These are phyloP conservation scores for Colletotrichum sp. DNA, from an alignment of 2,329 filamentous ascomycete genomes.

Conservation along the genomic window DNA sequence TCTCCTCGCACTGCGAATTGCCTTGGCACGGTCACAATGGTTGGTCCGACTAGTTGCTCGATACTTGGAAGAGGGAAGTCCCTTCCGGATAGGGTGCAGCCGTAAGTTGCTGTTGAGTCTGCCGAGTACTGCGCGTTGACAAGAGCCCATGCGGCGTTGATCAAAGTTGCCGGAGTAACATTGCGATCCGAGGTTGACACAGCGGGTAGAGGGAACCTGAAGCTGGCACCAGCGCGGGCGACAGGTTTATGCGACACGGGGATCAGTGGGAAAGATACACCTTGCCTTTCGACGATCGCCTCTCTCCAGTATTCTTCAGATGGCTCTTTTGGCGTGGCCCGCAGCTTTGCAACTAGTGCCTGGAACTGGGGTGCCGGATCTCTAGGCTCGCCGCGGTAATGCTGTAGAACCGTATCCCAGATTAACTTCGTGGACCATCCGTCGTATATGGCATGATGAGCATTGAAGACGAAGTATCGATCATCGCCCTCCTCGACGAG, in stretches of 20 bases:
- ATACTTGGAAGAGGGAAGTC: slow-evolving; percentile 29
- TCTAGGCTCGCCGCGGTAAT: neutral
- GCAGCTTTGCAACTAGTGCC: neutral
- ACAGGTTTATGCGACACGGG: neutral
- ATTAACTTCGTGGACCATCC: slow-evolving; percentile 8
- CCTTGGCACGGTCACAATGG: slow-evolving; percentile 33
- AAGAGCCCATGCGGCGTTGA: slow-evolving; percentile 33
- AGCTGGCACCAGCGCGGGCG: neutral
- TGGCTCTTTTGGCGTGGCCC: neutral
- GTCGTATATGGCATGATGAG: slow-evolving; percentile 26
- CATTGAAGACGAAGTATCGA: slow-evolving; percentile 18
- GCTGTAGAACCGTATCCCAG: neutral
- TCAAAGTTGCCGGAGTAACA: slow-evolving; percentile 21
- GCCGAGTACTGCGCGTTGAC: slow-evolving; percentile 40
- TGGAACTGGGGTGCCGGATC: neutral
- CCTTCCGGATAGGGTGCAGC: slow-evolving; percentile 30
- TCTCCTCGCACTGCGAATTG: slow-evolving; percentile 21
- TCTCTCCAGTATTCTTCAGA: neutral
- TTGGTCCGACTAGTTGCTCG: slow-evolving; percentile 30
- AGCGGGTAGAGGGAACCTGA: neutral
- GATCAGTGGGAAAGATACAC: neutral
- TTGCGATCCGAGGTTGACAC: neutral
- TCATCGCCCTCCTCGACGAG: neutral
- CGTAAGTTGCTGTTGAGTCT: slow-evolving; percentile 29
- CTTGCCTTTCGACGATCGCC: neutral